Base-by-base conservation (phyloP, 345 rosid genomes). In the Sonneratia alba region DNA sequence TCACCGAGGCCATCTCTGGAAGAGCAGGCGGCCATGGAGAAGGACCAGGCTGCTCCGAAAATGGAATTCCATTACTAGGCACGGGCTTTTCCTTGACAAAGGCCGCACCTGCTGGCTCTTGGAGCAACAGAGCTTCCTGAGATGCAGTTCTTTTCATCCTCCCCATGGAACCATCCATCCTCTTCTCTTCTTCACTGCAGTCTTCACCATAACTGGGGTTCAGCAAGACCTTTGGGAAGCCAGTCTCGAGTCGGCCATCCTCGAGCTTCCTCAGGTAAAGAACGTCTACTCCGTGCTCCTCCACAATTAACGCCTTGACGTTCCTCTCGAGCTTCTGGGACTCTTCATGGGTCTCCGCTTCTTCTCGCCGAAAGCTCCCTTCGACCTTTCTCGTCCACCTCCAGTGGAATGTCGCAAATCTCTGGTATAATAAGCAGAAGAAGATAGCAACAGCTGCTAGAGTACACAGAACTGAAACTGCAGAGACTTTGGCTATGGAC, bases 221-320 rank as follows among this genome's bases (percentile, higher is more conserved):
- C 66, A 73, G 53, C 75, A 77, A 14, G 22, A 83, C 70, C 79
- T 76, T 83, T 0, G 85, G 75, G 71, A 79, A 84, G 34, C 59
- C 59, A 21, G 69, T 69, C 32, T 71, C 76, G n/a, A 66, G 76
- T 57, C 49, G 65, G 19, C 74, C 76, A 64, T 73, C 79, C 61
- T 83, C 86, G 9, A 77, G 66, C 59, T 78, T 81, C 74, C 89
- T 86, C 78, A 83, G 68, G 67, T 85, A 90, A 70, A 87, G 69
- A 14, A 86, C 87, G 70, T 90, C 88, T 57, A 38, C 53, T 2
- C 96, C 91, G 8, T 79, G 75, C 72, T 84, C 88, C 10, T 81
- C 81, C 10, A 81, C 78, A 37, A 83, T 73, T 68, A 88, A 48
- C 42, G 87, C 85, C 47, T 82, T 85, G 21, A 88, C 86, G 71